phyloP scores from a whole-genome alignment of 1,284 basidiomycete species.

The Apiotrichum veenhuisii region DNA sequence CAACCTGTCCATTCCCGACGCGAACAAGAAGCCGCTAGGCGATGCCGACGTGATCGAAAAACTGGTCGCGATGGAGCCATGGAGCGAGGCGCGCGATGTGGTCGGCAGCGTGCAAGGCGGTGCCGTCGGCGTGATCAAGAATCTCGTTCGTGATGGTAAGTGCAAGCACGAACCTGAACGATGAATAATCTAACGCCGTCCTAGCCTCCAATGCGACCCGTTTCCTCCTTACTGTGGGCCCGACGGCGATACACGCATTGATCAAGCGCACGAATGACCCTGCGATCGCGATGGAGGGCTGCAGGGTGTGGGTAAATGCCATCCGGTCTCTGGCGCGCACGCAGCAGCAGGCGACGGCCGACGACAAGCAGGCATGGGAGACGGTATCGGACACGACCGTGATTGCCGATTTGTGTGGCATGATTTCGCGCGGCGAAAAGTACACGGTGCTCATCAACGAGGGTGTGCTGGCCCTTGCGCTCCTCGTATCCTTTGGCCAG shows the following conservation, averaged over 20 bases:
- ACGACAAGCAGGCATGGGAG: slow-evolving; percentile 54
- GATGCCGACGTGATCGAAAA: slow-evolving; percentile 61
- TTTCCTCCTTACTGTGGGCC: slow-evolving; percentile 20
- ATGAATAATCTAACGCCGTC: background rate
- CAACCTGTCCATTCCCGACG: slow-evolving; percentile 68
- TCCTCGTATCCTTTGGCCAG: slow-evolving; percentile 56
- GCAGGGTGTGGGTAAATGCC: slow-evolving; percentile 45
- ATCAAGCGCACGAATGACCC: slow-evolving; percentile 74
- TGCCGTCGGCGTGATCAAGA: slow-evolving; percentile 82
- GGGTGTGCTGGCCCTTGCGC: slow-evolving; percentile 73
- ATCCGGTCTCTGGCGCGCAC: slow-evolving; percentile 14
- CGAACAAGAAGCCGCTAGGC: slow-evolving; percentile 62
- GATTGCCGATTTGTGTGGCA: slow-evolving; percentile 62
- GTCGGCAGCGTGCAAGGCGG: slow-evolving; percentile 80
- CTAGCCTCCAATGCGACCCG: slow-evolving; percentile 11
- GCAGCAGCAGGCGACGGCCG: slow-evolving; percentile 34
- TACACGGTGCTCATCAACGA: slow-evolving; percentile 86
- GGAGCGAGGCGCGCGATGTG: slow-evolving; percentile 68
- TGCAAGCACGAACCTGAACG: background rate
- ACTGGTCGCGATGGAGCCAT: slow-evolving; percentile 65
- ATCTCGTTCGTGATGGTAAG: slow-evolving; percentile 53
- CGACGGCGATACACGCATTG: slow-evolving; percentile 69
- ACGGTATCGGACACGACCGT: slow-evolving; percentile 57
- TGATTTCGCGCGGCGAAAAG: slow-evolving; percentile 70
- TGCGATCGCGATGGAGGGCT: slow-evolving; percentile 77